These are phyloP conservation scores for Luffa acutangula DNA, from an alignment of 306 rosid species.

Conservation along the genomic window DNA sequence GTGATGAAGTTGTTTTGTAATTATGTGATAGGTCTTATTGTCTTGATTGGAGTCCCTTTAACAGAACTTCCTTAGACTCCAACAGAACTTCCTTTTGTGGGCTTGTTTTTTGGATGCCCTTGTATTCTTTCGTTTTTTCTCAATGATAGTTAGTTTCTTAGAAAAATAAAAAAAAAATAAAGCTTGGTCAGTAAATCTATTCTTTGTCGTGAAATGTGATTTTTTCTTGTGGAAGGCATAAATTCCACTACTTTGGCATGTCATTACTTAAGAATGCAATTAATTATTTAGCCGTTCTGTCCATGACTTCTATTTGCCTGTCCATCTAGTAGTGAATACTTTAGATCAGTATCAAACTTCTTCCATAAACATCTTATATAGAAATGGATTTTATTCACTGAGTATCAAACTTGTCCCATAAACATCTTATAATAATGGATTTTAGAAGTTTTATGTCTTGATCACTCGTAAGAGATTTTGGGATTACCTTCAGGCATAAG, in stretches of 20 bases:
- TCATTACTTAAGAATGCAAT: not conserved
- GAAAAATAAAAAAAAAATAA: too few relatives aligned
- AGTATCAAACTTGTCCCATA: not conserved
- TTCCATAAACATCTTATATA: not conserved
- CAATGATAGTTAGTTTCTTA: too few relatives aligned
- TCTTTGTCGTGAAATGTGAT: not conserved
- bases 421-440: not conserved
- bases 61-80: too few relatives aligned
- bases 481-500: not conserved
- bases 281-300: not conserved
- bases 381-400: not conserved
- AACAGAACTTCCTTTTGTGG: too few relatives aligned
- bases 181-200: not conserved
- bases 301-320: not conserved
- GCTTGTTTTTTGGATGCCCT: too few relatives aligned
- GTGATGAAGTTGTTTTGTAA: too few relatives aligned
- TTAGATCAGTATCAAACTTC: not conserved
- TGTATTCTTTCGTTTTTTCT: too few relatives aligned
- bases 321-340: not conserved
- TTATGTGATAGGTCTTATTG: too few relatives aligned
- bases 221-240: not conserved
- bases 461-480: not conserved
- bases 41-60: too few relatives aligned
- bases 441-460: not conserved
- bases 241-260: not conserved